Base-by-base conservation (phyloP, 495 filamentous ascomycete genomes). In the Penicillium cinerascens region DNA sequence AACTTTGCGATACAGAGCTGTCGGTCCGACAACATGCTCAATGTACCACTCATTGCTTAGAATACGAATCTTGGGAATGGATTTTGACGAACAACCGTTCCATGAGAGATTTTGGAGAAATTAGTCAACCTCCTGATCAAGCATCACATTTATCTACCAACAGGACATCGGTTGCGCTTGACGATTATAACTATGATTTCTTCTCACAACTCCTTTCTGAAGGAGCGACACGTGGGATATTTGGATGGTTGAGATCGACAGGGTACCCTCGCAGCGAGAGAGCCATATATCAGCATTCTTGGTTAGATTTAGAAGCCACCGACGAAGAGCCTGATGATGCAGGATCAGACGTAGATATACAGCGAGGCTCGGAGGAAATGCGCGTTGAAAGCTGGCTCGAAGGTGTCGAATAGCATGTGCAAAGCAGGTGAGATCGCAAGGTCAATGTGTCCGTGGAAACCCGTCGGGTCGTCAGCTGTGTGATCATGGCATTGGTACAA, bases 221-320 rank as follows among this genome's bases (percentile, higher is more conserved):
- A 43, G 42, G 22, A 42, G 25, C 36, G 36, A 56, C 47, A 1
- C 42, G 36, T 35, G 61, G 59, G 11, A 60, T 70, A 52, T 65
- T 48, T 35, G 22, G 6, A 52, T 56, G 49, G 53, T 39, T 56
- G 11, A 49, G 52, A 50, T 53, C 42, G 11, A 60, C 25, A 26
- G 46, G 49, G 15, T 60, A 48, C n/a, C 27, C 49, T 21, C 26
- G 36, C 18, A 47, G 6, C 27, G 64, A 67, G 56, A 66, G 27
- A 50, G 7, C 33, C 8, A 55, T 70, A 40, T 64, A 70, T 42
- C 40, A 65, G 38, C 54, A 65, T 58, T 61, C 64, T n/a, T 70
- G 64, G 64, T 26, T 65, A 25, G 64, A 60, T 49, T 22, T 67
- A 22, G 64, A 56, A 51, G 47, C 17, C 55, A 49, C 43, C 26